These are phyloP conservation scores for Yarrowia hollandica DNA, from an alignment of 805 yeast species.

Conservation along the genomic window DNA sequence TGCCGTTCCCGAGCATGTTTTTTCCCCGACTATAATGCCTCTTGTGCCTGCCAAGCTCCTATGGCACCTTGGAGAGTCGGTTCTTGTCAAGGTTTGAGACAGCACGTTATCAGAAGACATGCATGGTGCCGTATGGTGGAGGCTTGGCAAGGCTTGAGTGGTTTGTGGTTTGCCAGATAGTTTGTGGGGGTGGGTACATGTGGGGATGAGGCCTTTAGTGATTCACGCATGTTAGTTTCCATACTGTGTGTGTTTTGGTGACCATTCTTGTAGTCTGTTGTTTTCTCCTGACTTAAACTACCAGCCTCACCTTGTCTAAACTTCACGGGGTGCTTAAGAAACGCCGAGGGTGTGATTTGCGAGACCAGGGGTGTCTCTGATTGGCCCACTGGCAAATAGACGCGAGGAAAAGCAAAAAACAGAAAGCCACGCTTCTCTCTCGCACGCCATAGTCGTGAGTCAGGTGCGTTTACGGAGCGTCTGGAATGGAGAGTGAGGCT, in stretches of 20 bases:
- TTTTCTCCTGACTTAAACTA: not conserved
- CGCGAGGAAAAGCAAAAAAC: not conserved
- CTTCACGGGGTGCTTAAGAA: conserved; percentile 4
- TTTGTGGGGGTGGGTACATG: no score
- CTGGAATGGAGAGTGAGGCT: no score
- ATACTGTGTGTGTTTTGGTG: no score
- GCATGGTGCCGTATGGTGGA: conserved; percentile 24
- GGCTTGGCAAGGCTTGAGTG: conserved; percentile 5
- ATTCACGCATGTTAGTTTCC: no score
- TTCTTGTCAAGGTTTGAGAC: not conserved
- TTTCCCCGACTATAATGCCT: not conserved
- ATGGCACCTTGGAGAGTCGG: not conserved
- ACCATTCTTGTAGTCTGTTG: no score
- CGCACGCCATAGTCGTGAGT: not conserved
- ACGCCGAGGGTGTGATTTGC: not conserved
- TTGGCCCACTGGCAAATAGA: conserved; percentile 4
- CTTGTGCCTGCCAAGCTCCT: not conserved
- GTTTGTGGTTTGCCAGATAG: not conserved
- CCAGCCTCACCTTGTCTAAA: not conserved
- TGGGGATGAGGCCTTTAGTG: no score
- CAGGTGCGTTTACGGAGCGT: not conserved
- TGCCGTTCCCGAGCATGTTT: not conserved
- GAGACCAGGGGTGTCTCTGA: not conserved
- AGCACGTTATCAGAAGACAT: conserved; percentile 21
- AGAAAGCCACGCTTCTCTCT: not conserved